These are phyloP conservation scores for Penicillium thymicola DNA, from an alignment of 2,329 filamentous ascomycete genomes.

Conservation along the genomic window DNA sequence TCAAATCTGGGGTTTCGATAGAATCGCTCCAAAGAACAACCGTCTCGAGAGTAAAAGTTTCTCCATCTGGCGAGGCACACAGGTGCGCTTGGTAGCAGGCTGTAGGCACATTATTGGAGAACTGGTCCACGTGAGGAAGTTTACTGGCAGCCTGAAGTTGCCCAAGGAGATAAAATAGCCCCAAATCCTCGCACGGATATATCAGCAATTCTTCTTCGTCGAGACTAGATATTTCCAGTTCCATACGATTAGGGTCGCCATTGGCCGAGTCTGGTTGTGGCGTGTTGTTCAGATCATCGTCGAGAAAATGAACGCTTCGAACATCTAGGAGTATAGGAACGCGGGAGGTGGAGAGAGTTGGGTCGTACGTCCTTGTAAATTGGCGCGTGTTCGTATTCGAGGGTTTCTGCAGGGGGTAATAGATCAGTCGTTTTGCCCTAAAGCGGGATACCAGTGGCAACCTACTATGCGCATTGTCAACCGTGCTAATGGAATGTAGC, in stretches of 20 bases:
- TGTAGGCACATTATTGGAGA: conserved; percentile 19
- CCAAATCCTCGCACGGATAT: conserved; percentile 14
- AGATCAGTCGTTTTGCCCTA: conserved; percentile 4
- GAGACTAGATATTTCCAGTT: conserved; percentile 16
- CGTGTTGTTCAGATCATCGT: background rate
- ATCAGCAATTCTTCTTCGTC: conserved; percentile 19
- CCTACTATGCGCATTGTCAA: conserved; percentile 32
- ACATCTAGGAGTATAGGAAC: conserved; percentile 25
- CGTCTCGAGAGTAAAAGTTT: conserved; percentile 29
- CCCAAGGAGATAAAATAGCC: conserved; percentile 19
- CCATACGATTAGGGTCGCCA: conserved; percentile 18
- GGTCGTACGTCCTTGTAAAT: background rate
- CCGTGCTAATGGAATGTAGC: conserved; percentile 34
- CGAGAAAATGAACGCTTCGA: background rate
- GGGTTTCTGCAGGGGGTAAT: conserved; percentile 20
- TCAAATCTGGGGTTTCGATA: conserved; percentile 23
- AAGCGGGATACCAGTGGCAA: conserved; percentile 8
- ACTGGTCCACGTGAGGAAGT: conserved; percentile 27
- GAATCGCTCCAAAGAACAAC: conserved; percentile 38
- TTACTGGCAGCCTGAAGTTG: conserved; percentile 23
- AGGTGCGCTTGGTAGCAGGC: conserved; percentile 34
- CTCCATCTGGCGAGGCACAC: conserved; percentile 12
- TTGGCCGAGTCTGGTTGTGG: background rate
- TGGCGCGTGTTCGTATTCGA: background rate
- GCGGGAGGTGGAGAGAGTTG: background rate